phyloP scores from a whole-genome alignment of 192 early-diverging fungal genomes.

The Jimgerdemannia flammicorona region DNA sequence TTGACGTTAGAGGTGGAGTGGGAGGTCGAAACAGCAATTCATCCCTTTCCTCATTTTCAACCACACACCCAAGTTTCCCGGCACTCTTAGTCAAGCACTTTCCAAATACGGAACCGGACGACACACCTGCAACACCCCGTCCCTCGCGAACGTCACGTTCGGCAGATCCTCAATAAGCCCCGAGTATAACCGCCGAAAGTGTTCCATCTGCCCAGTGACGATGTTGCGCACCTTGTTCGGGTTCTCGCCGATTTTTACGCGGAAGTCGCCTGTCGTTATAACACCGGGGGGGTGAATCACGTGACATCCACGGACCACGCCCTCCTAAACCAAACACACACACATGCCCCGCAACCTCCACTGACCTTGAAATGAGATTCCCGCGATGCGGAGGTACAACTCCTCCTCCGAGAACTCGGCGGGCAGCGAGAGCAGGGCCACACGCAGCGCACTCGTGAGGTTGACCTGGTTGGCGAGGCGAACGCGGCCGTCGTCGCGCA shows the following conservation, averaged over 20 bases:
- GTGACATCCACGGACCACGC: too few relatives aligned
- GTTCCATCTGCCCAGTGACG: slow-evolving; percentile 69
- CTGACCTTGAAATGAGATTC: slow-evolving; percentile 66
- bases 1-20: neutral
- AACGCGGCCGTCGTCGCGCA: slow-evolving; percentile 73
- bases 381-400: slow-evolving; percentile 78
- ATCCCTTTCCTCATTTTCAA: slow-evolving; percentile 3
- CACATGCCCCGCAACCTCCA: slow-evolving; percentile 1
- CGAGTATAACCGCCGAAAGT: slow-evolving; percentile 55
- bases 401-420: slow-evolving; percentile 76
- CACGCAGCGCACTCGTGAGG: slow-evolving; percentile 76
- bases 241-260: slow-evolving; percentile 91
- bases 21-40: neutral
- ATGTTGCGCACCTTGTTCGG: slow-evolving; percentile 96
- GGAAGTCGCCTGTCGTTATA: slow-evolving; percentile 71
- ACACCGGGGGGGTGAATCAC: too few relatives aligned
- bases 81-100: neutral
- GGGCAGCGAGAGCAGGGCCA: slow-evolving; percentile 82
- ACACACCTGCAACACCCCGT: too few relatives aligned
- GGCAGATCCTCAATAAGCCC: slow-evolving; percentile 45
- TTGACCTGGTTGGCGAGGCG: slow-evolving; percentile 80
- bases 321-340: too few relatives aligned
- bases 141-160: slow-evolving; percentile 28
- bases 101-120: too few relatives aligned
- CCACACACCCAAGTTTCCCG: slow-evolving; percentile 18